Percentiles rank a stretch among this genome's conserved stretches.
Evolutionary conservation across 1,284 basidiomycete species (phyloP).

Genomic region (Chalciporus sp.): DNA sequence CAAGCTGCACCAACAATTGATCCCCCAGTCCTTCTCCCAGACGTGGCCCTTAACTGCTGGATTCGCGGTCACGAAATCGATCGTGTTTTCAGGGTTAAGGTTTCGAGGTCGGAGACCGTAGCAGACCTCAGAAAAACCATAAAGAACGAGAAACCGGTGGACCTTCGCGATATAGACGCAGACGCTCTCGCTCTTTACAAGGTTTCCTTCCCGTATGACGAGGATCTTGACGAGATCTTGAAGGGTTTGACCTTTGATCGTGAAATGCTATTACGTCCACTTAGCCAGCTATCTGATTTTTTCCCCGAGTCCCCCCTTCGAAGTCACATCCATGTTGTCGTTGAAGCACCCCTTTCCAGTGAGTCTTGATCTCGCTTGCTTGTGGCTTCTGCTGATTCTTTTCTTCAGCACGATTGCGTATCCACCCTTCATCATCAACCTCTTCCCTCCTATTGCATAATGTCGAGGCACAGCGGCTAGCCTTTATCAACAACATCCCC

Average conservation of each 20-base stretch:
- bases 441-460: too few relatives aligned
- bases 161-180: not conserved
- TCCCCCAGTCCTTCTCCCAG: too few relatives aligned
- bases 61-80: not conserved
- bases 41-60: slow-evolving; percentile 1
- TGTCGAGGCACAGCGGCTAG: not conserved
- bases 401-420: too few relatives aligned
- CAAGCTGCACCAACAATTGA: not conserved
- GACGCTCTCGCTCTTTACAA: not conserved
- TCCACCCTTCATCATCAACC: too few relatives aligned
- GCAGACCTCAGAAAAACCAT: not conserved
- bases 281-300: too few relatives aligned
- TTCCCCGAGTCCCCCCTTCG: too few relatives aligned
- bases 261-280: too few relatives aligned
- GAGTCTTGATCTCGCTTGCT: too few relatives aligned
- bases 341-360: too few relatives aligned
- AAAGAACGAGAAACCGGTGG: not conserved
- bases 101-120: not conserved
- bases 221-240: not conserved
- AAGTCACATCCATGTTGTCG: too few relatives aligned
- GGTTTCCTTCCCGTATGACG: not conserved
- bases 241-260: too few relatives aligned
- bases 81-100: not conserved
- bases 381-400: not conserved
- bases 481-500: not conserved